Evolutionary conservation across 1,284 basidiomycete genomes (phyloP), one percentile per base, ranked within the genome.

Genomic region (Microbotryomycetes sp.): DNA sequence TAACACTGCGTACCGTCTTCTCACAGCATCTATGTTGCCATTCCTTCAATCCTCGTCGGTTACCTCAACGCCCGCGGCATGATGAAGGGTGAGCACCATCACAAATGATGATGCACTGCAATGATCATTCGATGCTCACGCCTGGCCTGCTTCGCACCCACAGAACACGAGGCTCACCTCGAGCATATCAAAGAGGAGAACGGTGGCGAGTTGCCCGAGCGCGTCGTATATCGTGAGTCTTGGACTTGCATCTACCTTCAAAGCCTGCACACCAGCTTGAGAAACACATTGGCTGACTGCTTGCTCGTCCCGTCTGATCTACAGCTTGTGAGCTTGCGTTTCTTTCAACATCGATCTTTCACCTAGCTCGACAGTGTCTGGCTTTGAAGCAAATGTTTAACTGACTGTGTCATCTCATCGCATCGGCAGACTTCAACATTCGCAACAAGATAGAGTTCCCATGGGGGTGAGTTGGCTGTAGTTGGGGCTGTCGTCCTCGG

Each of bases 101-200:
- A 63, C 30, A 26, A 49, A 54, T 54, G 61, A 54, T 64, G 88
- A 87, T 87, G 59, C 77, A 81, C 36, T 81, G 83, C 58, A 81
- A 82, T 68, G 73, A 77, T 64, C 81, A 83, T 57, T 90, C 86
- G 84, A 86, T 87, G 54, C 85, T 85, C 78, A 86, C 87, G 60
- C 79, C 83, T 28, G 88, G 89, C 78, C 4, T 50, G 6, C n/a
- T 26, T 29, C 3, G 23, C 26, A 6, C 58, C 56, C 45, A 76
- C 76, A 26, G 88, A 89, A 74, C 88, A 91, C 71, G 80, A 80
- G 54, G 83, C 80, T 12, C 88, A 91, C 74, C 68, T 82, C 65
- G 83, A 84, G 56, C 88, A 89, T 74, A 74, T 87, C 75, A 84
- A 81, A 73, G 79, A 82, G 49, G 87, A 88, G 78, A 84, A 91